Base-by-base conservation (phyloP, 208 protist species). In the Dictyostelium gargantuum region DNA sequence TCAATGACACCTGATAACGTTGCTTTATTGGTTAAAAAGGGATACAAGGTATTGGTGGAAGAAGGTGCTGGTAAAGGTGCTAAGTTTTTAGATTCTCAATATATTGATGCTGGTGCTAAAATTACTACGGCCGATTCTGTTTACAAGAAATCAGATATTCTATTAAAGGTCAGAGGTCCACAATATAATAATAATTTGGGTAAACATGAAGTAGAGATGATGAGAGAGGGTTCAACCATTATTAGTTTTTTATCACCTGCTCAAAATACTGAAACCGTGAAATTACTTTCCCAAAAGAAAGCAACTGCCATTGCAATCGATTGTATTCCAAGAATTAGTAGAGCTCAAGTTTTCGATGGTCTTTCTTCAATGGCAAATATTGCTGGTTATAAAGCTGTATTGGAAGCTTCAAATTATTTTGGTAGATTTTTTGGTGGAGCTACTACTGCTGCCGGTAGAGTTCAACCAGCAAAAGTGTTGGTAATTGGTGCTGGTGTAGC, bases 391-490 rank as follows among this genome's bases (percentile, higher is more conserved):
- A 96, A 96, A 44, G 97, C 98, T 3, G 93, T 96, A 0, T 89
- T 98, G 26, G 96, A 98, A 73, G 94, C 95, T 17, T 80, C 95
- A 6, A 85, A 93, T 26, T n/a, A 92, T 66, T 98, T 98, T 54
- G 96, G 93, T 21, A 66, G 96, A 11, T 97, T 95, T 86, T 98
- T 98, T 75, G 93, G 94, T 44, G 97, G 97, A 0, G 93, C 97
- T 66, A 98, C 98, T n/a, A 99, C 98, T 21, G 97, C 98, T 32
- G 98, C 98, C 26, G 98, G 98, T n/a, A 98, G 97, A 80, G 94
- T 97, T 32, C 91, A 74, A 42, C 97, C 97, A n/a, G 96, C 97
- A 46, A 98, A 97, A 38, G 95, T 98, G 6, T 93, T 98, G 8
- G 94, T 98, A 4, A 97, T 98, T 80, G 97, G 97, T 89, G 96